Evolutionary conservation across 1,284 basidiomycete species (phyloP), one percentile per base, ranked within the genome.

Genomic region (Cryptococcus sp.): DNA sequence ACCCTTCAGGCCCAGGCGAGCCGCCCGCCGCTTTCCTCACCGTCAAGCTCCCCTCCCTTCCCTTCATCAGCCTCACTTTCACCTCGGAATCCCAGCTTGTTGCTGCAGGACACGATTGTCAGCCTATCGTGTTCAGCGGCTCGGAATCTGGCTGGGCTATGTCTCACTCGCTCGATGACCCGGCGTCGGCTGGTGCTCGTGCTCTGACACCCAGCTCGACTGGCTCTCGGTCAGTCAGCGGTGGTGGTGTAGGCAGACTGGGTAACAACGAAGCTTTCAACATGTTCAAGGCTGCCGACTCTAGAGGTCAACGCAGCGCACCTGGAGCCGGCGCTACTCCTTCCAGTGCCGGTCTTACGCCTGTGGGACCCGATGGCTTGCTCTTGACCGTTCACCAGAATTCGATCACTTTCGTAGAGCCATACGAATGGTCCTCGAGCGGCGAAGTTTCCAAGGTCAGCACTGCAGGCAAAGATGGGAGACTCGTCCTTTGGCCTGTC

Each of bases 101-200:
- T 38, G 93, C 92, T 0, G 96, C 93, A 0, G 96, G 96, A 0
- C 95, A 99, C 79, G 96, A 99, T 75, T 99, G 96, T 79, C 93
- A 96, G 77, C 96, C 96, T 0, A 81, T 94, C 37, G 84, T 95
- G 25, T 93, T 91, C 79, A 82, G 84, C 2, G 92, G 91, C 11
- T 83, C 82, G 46, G 80, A 83, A 52, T 79, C 75, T 40, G 89
- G 89, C 2, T 96, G 93, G 93, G 80, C 83, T 52, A 80, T 85
- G 55, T 79, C 84, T 50, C 87, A 90, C n/a, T 89, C 87, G 57
- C 84, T 97, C 64, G 93, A 97, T 70, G 91, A 94, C 62, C 72
- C 77, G 20, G 56, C 75, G 15, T 54, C 67, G 58, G 81, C 83
- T n/a, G 83, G 77, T 25, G 58, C 78, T 7, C 81, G 66, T 26